Percentiles rank a stretch among this genome's conserved stretches.
These are phyloP conservation scores for Fremontodendron californicum DNA, from an alignment of 345 rosid species.

Conservation along the genomic window DNA sequence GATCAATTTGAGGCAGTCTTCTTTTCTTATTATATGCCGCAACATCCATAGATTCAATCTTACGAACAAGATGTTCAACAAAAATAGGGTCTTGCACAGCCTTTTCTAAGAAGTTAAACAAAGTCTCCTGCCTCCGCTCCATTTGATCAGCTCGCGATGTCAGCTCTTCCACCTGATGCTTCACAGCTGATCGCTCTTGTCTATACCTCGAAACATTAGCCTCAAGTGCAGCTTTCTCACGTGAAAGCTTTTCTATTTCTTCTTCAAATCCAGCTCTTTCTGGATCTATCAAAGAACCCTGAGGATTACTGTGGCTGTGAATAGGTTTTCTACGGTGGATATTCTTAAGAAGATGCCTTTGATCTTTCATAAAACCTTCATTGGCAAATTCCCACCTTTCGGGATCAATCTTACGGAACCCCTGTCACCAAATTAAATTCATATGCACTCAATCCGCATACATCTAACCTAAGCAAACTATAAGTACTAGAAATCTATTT, in stretches of 20 bases:
- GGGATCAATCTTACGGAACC: slow-evolving; percentile 80
- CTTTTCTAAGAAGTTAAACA: slow-evolving; percentile 52
- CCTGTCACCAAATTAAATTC: neutral
- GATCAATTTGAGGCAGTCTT: slow-evolving; percentile 64
- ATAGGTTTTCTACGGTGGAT: slow-evolving; percentile 87
- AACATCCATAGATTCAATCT: slow-evolving; percentile 64
- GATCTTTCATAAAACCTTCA: slow-evolving; percentile 80
- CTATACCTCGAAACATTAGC: slow-evolving; percentile 47
- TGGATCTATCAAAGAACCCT: slow-evolving; percentile 41
- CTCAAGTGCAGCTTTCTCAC: slow-evolving; percentile 66
- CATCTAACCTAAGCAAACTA: neutral
- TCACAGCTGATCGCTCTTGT: slow-evolving; percentile 54
- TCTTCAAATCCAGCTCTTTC: slow-evolving; percentile 71
- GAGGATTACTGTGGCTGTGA: slow-evolving; percentile 87
- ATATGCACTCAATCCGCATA: neutral
- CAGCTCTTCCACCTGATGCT: slow-evolving; percentile 59
- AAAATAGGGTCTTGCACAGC: slow-evolving; percentile 54
- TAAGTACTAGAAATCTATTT: neutral
- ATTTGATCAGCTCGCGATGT: slow-evolving; percentile 43
- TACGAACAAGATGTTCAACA: slow-evolving; percentile 51
- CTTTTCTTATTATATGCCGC: slow-evolving; percentile 75
- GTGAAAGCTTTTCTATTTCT: slow-evolving; percentile 63
- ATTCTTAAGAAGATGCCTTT: slow-evolving; percentile 87
- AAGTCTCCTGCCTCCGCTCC: slow-evolving; percentile 65
- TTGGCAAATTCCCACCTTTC: slow-evolving; percentile 93